These are phyloP conservation scores for Clarkia xantiana DNA, from an alignment of 345 rosid genomes.

Conservation along the genomic window DNA sequence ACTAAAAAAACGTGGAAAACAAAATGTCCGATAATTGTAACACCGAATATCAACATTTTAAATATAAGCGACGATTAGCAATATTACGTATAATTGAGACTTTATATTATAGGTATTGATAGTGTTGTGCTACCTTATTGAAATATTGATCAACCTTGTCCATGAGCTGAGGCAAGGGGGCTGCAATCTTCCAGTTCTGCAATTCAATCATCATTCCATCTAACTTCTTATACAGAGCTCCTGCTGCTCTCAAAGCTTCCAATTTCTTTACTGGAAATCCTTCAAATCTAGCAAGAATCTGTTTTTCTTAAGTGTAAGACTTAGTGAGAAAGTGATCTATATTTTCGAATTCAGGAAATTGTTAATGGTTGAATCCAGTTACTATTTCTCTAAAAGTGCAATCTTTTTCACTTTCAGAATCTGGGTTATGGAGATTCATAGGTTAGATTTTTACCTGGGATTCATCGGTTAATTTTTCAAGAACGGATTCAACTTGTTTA, in stretches of 20 bases:
- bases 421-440: too few species aligned
- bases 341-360: not conserved
- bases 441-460: constrained; percentile 39
- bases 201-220: constrained; percentile 39
- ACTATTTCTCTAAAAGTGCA: too few species aligned
- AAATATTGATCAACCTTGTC: constrained; percentile 73
- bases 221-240: constrained; percentile 46
- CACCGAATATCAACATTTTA: too few species aligned
- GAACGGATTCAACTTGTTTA: constrained; percentile 55
- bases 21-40: too few species aligned
- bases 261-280: constrained; percentile 81
- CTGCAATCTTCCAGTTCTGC: constrained; percentile 43
- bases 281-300: constrained; percentile 85
- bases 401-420: too few species aligned
- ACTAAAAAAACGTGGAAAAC: too few species aligned
- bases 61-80: too few species aligned
- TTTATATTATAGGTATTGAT: too few species aligned
- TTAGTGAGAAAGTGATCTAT: not conserved
- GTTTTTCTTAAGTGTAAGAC: too few species aligned
- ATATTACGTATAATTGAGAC: too few species aligned
- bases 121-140: constrained; percentile 38
- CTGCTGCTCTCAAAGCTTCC: constrained; percentile 66
- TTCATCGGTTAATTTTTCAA: constrained; percentile 80
- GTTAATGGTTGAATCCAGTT: not conserved
- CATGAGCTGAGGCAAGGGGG: constrained; percentile 56